phyloP scores from a whole-genome alignment of 2,329 filamentous ascomycete species.

The Nemania abortiva region DNA sequence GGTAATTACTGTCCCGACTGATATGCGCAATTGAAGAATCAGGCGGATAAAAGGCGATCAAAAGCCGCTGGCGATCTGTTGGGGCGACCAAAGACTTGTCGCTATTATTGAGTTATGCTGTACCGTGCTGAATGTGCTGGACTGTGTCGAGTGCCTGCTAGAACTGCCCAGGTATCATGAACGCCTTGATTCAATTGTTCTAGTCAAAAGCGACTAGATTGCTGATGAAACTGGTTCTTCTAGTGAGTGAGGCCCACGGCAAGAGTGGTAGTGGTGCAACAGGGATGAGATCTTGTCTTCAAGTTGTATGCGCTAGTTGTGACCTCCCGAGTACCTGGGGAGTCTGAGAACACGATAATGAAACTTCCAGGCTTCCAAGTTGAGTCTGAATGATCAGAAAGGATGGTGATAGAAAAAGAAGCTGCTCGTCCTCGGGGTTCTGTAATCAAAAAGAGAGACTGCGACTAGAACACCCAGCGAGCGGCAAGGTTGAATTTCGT shows the following conservation, averaged over 20 bases:
- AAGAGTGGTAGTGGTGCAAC: no score
- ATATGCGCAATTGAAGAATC: conserved; percentile 28
- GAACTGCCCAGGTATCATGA: conserved; percentile 29
- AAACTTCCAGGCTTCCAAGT: conserved; percentile 53
- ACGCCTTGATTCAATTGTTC: conserved; percentile 6
- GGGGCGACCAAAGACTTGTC: conserved; percentile 34
- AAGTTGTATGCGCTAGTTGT: neutral
- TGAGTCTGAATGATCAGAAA: conserved; percentile 42
- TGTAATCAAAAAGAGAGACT: conserved; percentile 45
- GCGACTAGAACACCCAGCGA: conserved; percentile 38
- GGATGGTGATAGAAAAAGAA: conserved; percentile 36
- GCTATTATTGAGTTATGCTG: conserved; percentile 25
- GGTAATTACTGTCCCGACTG: conserved; percentile 8
- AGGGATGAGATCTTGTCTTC: neutral
- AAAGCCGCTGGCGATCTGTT: conserved; percentile 29
- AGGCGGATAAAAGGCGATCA: conserved; percentile 42
- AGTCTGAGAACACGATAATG: conserved; percentile 49
- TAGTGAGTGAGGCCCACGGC: no score
- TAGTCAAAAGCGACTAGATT: neutral
- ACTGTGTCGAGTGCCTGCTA: conserved; percentile 27
- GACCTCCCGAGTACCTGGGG: conserved; percentile 12
- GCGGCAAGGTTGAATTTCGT: conserved; percentile 46
- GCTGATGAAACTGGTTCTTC: no score
- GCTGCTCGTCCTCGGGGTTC: conserved; percentile 31
- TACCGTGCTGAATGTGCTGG: conserved; percentile 37